Evolutionary conservation across 176 grass and related monocot genomes (phyloP), one percentile per base, ranked within the genome.

Genomic region (Oryza meyeriana): DNA sequence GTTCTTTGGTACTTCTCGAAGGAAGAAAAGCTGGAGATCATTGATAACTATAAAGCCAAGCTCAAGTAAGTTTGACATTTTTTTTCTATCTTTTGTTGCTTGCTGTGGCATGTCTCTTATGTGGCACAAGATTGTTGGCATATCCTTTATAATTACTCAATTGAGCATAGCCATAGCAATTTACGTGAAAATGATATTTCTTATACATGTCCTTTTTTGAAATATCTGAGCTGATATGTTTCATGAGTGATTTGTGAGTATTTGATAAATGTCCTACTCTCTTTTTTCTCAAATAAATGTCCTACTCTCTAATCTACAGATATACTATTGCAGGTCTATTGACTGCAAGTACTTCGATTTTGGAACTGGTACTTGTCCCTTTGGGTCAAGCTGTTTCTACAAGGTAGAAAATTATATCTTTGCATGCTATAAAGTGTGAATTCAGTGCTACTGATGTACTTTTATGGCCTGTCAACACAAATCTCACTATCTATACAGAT

Each of bases 291-390:
- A n/a, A n/a, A 71, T 63, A 32, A 69, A 36, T 73, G 29, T 80
- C 11, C 58, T 64, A 67, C 17, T 48, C 10, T 78, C 66, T 90
- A 39, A 88, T 83, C 52, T 78, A 38, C 12, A 40, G 77, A 68
- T 80, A 41, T 74, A 73, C 41, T 38, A 4, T 87, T 71, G 66
- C 89, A 99, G 96, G 87, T 99, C 96, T 61, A 99, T 99, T 64
- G 93, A 95, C 91, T 99, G 93, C 88, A 99, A 91, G 87, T 94
- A 99, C 81, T 95, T 99, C 0, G 93, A 99, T 83, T 99, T 99
- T 81, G 93, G 96, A 76, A 92, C 87, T 35, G 90, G 87, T 25
- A 88, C 90, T 50, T 99, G 96, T 62, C 96, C 96, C 35, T 99
- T 99, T 17, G 93, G 96, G 34, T 85, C 87, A 74, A 99, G 96